Conservation (phyloP, 371 early-diverging fungal genomes). For the Mucor circinelloides region DNA sequence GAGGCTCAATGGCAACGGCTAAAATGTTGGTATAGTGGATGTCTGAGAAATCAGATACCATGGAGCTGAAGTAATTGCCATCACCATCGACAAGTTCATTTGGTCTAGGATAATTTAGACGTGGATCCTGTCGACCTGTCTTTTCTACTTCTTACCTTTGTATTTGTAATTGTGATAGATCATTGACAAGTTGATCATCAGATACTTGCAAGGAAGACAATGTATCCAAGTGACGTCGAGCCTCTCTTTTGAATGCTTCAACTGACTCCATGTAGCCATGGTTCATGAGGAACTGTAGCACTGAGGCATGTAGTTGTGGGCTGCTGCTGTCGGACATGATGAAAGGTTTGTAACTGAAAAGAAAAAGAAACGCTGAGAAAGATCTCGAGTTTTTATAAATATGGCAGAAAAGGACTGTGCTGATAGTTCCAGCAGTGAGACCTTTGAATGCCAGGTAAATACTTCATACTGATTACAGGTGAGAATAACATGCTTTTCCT, state of each 20-base stretch:
- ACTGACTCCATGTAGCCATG: conserved; percentile 50
- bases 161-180: conserved; percentile 39
- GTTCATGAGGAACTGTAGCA: conserved; percentile 44
- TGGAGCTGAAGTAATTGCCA: conserved; percentile 28
- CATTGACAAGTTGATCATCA: conserved; percentile 17
- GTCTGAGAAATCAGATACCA: conserved; percentile 21
- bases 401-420: not conserved
- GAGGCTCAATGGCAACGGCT: conserved; percentile 39
- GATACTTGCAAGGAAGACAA: conserved; percentile 8
- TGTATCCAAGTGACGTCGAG: conserved; percentile 36
- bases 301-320: conserved; percentile 24
- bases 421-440: too few species aligned
- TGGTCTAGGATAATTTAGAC: not conserved
- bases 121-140: not conserved
- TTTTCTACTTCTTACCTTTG: conserved; percentile 26
- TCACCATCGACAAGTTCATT: conserved; percentile 34
- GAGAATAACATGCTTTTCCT: too few species aligned
- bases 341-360: not conserved
- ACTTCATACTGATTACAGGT: too few species aligned
- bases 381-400: not conserved
- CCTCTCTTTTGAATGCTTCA: conserved; percentile 51
- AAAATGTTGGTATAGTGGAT: conserved; percentile 62
- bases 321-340: not conserved
- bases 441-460: not conserved
- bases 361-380: not conserved